These are phyloP conservation scores for Trypanosoma mega DNA, from an alignment of 208 protist species.

Conservation along the genomic window DNA sequence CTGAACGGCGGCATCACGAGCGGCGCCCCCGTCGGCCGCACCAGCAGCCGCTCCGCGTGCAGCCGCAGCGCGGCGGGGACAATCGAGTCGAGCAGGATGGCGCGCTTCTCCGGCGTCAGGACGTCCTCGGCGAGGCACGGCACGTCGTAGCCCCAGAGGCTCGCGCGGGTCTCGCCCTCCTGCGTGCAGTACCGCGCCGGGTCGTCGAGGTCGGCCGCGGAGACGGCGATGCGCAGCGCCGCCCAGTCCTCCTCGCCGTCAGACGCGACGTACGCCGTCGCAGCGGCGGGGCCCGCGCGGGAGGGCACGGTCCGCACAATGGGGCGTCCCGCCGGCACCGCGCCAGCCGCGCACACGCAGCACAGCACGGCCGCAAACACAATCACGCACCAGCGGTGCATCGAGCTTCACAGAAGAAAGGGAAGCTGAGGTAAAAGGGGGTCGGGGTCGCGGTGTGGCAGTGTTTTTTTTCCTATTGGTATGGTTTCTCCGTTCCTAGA, in stretches of 20 bases:
- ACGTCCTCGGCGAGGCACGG: conserved; percentile 5
- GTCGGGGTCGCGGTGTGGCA: too few species aligned
- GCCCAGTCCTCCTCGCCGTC: conserved; percentile 14
- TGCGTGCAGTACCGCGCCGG: conserved; percentile 34
- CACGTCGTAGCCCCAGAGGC: not conserved
- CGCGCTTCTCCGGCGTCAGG: not conserved
- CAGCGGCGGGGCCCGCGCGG: too few species aligned
- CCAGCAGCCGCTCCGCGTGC: conserved; percentile 34
- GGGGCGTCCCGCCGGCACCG: too few species aligned
- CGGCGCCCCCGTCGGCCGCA: not conserved
- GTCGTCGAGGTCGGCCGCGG: conserved; percentile 30
- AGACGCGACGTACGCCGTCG: too few species aligned
- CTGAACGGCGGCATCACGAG: not conserved
- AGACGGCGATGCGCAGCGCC: conserved; percentile 39
- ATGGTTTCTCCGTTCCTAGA: too few species aligned
- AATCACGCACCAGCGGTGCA: too few species aligned
- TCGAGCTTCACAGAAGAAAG: too few species aligned
- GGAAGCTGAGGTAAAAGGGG: too few species aligned
- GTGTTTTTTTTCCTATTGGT: too few species aligned
- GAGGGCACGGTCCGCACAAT: too few species aligned
- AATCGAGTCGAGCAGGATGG: conserved; percentile 28
- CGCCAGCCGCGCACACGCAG: too few species aligned
- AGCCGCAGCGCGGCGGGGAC: conserved; percentile 35
- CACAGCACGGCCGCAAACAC: too few species aligned
- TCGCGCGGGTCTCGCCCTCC: conserved; percentile 12